A percentile compares a stretch with the other conserved stretches of the same genome.
Evolutionary conservation across 306 rosid genomes (phyloP).

Genomic region (Gastrolobium bilobum): DNA sequence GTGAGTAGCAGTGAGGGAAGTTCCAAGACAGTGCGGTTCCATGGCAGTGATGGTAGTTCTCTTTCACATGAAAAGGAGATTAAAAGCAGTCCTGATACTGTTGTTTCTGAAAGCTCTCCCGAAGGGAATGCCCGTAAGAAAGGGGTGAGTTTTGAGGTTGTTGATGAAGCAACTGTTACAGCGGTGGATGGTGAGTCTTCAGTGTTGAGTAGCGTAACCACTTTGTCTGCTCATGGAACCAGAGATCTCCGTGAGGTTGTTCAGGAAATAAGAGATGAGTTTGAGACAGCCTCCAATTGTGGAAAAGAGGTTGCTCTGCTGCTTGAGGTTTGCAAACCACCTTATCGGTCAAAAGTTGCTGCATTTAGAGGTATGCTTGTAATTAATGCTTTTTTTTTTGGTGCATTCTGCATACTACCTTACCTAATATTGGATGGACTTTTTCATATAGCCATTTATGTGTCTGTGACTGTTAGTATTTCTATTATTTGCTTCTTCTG

Average conservation of each 20-base stretch:
- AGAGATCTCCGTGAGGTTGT: slow-evolving; percentile 92
- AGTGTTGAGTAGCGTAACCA: slow-evolving; percentile 73
- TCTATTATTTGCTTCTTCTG: slow-evolving; percentile 10
- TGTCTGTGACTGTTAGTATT: neutral
- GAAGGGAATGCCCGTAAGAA: slow-evolving; percentile 66
- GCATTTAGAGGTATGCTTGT: slow-evolving; percentile 72
- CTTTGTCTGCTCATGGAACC: slow-evolving; percentile 75
- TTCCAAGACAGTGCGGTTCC: slow-evolving; percentile 69
- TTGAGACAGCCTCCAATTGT: slow-evolving; percentile 78
- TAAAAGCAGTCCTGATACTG: slow-evolving; percentile 72
- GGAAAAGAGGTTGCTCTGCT: slow-evolving; percentile 90
- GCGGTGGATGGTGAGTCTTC: slow-evolving; percentile 82
- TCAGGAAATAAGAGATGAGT: slow-evolving; percentile 85
- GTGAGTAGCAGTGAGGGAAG: slow-evolving; percentile 64
- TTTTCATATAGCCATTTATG: slow-evolving; percentile 3
- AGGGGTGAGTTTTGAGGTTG: slow-evolving; percentile 85
- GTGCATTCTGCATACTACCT: too few relatives aligned
- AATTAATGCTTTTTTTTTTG: neutral
- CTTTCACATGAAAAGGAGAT: slow-evolving; percentile 61
- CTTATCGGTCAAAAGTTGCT: slow-evolving; percentile 73
- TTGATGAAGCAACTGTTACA: slow-evolving; percentile 58
- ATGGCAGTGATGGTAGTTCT: slow-evolving; percentile 51
- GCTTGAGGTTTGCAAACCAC: slow-evolving; percentile 91
- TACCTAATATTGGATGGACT: neutral
- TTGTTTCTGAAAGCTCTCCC: slow-evolving; percentile 59